These are phyloP conservation scores for Lobosporangium transversale DNA, from an alignment of 192 early-diverging fungal genomes.

Conservation along the genomic window DNA sequence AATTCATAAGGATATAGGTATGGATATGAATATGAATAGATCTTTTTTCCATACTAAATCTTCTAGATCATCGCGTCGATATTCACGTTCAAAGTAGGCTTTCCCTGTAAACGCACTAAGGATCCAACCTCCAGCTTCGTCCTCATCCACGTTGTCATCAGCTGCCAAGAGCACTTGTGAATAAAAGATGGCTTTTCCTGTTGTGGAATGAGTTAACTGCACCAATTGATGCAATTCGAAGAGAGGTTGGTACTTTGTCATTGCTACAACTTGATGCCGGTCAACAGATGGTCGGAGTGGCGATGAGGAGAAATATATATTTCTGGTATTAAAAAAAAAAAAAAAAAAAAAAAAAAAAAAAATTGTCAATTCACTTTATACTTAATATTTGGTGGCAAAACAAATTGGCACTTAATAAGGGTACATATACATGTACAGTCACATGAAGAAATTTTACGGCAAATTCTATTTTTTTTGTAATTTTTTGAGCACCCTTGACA, in stretches of 20 bases:
- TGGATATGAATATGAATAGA: no score
- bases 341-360: neutral
- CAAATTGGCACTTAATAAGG: no score
- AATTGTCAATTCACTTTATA: no score
- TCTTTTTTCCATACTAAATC: constrained; percentile 8
- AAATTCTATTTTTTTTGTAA: no score
- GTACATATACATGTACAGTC: no score
- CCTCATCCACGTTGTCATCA: constrained; percentile 29
- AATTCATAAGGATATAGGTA: no score
- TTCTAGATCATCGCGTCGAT: constrained; percentile 40
- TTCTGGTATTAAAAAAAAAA: neutral
- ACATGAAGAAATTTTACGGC: no score
- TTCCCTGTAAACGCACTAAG: constrained; percentile 47
- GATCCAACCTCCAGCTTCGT: constrained; percentile 47
- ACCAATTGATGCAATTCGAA: constrained; percentile 41
- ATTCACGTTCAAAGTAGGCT: constrained; percentile 49
- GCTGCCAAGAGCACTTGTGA: constrained; percentile 33
- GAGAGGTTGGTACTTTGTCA: constrained; percentile 37
- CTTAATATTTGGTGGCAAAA: no score
- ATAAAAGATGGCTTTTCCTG: constrained; percentile 47
- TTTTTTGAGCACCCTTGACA: no score
- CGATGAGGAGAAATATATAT: no score
- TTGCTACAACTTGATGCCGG: no score
- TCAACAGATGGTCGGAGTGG: no score
- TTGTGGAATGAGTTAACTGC: constrained; percentile 40